Percentiles rank a stretch among this genome's conserved stretches.
Conservation (phyloP, 208 protist genomes). For the Acanthamoeba healyi region DNA sequence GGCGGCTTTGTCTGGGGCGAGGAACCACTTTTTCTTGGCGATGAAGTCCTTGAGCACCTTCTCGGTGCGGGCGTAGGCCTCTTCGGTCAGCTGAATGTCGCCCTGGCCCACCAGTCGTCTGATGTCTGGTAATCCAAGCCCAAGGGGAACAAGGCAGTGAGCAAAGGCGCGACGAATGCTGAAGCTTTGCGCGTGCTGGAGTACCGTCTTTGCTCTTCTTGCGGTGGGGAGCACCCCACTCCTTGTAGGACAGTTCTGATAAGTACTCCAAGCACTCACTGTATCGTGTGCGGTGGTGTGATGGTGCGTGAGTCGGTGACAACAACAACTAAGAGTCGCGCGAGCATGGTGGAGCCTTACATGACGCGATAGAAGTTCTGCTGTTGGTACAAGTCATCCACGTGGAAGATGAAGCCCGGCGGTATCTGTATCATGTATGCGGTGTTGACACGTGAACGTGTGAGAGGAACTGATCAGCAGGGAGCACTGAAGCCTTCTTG, state of each 20-base stretch:
- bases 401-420: constrained; percentile 28
- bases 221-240: constrained; percentile 15
- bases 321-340: neutral
- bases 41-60: neutral
- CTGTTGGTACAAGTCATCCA: constrained; percentile 26
- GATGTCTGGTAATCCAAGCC: no score
- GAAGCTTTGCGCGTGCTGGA: neutral
- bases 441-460: no score
- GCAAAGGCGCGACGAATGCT: neutral
- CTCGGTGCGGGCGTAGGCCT: neutral
- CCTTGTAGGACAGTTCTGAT: constrained; percentile 6
- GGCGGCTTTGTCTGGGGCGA: neutral
- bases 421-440: neutral
- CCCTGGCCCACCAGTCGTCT: neutral
- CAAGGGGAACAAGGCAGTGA: no score
- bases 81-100: neutral
- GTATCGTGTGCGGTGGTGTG: no score
- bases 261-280: constrained; percentile 43
- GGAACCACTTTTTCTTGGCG: constrained; percentile 38
- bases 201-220: neutral
- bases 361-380: constrained; percentile 19
- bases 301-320: neutral
- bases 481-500: no score
- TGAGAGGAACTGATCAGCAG: neutral
- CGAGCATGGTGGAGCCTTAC: neutral